Evolutionary conservation across 1,284 basidiomycete genomes (phyloP), one percentile per base, ranked within the genome.

Genomic region (Heterobasidion annosum): DNA sequence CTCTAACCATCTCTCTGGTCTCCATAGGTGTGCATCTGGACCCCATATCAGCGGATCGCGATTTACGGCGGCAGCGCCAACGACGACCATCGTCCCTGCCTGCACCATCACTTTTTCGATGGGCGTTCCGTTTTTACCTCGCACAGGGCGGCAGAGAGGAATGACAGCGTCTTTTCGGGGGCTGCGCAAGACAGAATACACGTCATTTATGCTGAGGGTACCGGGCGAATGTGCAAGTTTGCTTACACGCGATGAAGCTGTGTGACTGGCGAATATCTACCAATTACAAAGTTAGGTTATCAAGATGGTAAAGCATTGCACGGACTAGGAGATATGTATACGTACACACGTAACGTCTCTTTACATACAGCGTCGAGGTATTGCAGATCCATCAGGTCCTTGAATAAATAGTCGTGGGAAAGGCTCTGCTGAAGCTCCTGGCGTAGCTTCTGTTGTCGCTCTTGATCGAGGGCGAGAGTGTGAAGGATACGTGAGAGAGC

Each of bases 401-500:
- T 54, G 37, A 57, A 60, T 4, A 50, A 48, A 13, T 57, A 40
- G 34, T 60, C 54, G 6, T 46, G 33, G 19, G 12, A 56, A 48
- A 15, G 54, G 52, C 9, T 53, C 35, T 34, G 55, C 52, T 45
- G 25, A 25, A 60, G 18, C 54, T 62, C 63, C 6, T 57, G 51
- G 7, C 63, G 57, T 18, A 65, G 47, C 32, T 32, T 57, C 4
- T 54, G 40, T 53, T 65, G 63, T 2, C 37, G 52, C 32, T 61
- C 56, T 8, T 54, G 60, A 50, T 60, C 43, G 16, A 52, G 53
- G 10, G 63, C 49, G 15, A 65, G 57, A 16, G 58, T 57, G 18
- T 60, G 59, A 12, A 65, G 52, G n/a, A 57, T 55, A 19, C 61
- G 60, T 13, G 52, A 54, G 10, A 63, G 43, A 8, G 56, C 47